A percentile compares a stretch with the other conserved stretches of the same genome.
Evolutionary conservation across 768 basidiomycete species (phyloP).

Genomic region (Termitomyces sp.): DNA sequence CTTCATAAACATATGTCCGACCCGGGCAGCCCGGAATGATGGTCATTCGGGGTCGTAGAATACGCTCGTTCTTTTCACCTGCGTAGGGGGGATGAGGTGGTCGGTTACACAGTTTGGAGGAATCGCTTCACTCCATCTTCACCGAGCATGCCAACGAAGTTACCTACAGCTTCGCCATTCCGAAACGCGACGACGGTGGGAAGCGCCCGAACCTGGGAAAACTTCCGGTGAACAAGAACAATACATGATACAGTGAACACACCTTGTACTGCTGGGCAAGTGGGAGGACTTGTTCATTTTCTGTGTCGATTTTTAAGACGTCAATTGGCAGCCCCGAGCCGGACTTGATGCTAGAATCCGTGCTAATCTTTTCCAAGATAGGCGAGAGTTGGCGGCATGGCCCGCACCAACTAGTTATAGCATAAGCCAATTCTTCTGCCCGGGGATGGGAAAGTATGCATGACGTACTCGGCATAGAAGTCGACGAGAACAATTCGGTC

Average conservation of each 20-base stretch:
- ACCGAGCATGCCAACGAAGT: constrained; percentile 59
- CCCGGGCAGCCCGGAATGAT: not conserved
- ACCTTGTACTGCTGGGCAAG: constrained; percentile 53
- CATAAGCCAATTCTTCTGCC: not conserved
- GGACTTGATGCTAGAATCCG: constrained; percentile 34
- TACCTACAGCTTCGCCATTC: constrained; percentile 49
- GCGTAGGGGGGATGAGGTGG: not conserved
- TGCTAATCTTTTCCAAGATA: constrained; percentile 54
- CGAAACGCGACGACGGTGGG: constrained; percentile 79
- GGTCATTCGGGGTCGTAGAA: not conserved
- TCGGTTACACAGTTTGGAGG: constrained; percentile 32
- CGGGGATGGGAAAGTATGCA: not conserved
- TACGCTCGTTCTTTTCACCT: not conserved
- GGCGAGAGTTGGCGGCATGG: constrained; percentile 75
- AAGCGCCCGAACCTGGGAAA: constrained; percentile 57
- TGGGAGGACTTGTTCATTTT: constrained; percentile 44
- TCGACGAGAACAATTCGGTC: constrained; percentile 65
- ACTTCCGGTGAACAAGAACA: not conserved
- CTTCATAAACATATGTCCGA: not conserved
- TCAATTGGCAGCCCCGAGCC: constrained; percentile 57
- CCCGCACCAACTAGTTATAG: constrained; percentile 62
- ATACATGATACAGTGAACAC: constrained; percentile 3
- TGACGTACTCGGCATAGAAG: constrained; percentile 72
- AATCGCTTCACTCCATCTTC: constrained; percentile 40
- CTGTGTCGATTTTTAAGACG: constrained; percentile 66